A percentile compares a stretch with the other conserved stretches of the same genome.
phyloP scores from a whole-genome alignment of 768 basidiomycete genomes.

The Lyophyllum semitale region DNA sequence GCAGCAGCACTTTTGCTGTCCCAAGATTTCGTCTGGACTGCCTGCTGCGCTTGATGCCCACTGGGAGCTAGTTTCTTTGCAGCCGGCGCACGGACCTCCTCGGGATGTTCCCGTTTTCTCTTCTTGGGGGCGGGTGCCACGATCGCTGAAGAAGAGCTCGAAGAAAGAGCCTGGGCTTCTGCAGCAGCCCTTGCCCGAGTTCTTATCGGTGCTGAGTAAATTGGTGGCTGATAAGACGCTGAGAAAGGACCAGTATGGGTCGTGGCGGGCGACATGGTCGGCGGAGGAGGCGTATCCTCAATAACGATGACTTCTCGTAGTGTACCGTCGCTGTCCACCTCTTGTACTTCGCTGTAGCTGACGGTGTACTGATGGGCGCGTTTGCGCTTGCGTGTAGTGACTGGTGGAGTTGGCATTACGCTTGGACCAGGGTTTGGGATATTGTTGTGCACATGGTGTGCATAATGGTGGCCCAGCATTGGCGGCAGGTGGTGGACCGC shows the following conservation, averaged over 20 bases:
- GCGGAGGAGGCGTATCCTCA: slow-evolving; percentile 87
- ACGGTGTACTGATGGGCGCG: slow-evolving; percentile 79
- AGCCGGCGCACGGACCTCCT: slow-evolving; percentile 69
- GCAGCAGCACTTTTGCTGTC: slow-evolving; percentile 64
- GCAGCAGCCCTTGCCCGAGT: slow-evolving; percentile 86
- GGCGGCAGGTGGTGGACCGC: slow-evolving; percentile 68
- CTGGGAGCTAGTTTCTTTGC: slow-evolving; percentile 61
- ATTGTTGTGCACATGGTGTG: slow-evolving; percentile 57
- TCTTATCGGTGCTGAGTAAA: slow-evolving; percentile 74
- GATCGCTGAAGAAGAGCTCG: slow-evolving; percentile 64
- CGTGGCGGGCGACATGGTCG: slow-evolving; percentile 75
- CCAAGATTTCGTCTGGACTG: slow-evolving; percentile 63
- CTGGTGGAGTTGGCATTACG: slow-evolving; percentile 70
- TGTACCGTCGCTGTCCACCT: slow-evolving; percentile 76
- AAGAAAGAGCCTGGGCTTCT: slow-evolving; percentile 77
- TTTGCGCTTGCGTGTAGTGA: slow-evolving; percentile 80
- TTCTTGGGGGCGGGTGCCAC: slow-evolving; percentile 80
- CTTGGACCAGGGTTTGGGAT: slow-evolving; percentile 53
- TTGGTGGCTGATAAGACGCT: slow-evolving; percentile 77
- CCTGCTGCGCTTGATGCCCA: slow-evolving; percentile 50
- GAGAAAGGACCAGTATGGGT: slow-evolving; percentile 74
- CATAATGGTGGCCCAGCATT: slow-evolving; percentile 68
- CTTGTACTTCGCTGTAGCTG: slow-evolving; percentile 87
- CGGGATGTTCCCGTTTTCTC: slow-evolving; percentile 76
- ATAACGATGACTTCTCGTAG: slow-evolving; percentile 89